Percentiles rank a stretch among this genome's conserved stretches.
Conservation (phyloP, 2,329 filamentous ascomycete genomes). For the Didymella sp. region DNA sequence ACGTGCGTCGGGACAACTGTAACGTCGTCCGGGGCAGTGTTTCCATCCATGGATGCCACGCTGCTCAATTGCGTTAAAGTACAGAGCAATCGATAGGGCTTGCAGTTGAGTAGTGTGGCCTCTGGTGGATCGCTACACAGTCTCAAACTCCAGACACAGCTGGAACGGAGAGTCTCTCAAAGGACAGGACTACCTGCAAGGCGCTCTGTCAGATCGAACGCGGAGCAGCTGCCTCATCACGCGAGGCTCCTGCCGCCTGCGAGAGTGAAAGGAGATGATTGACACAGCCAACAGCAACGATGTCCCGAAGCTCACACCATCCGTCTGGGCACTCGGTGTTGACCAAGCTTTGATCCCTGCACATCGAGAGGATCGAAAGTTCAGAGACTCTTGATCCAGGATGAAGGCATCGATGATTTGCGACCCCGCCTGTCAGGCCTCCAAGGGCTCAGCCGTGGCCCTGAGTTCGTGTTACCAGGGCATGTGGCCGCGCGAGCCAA, state of each 20-base stretch:
- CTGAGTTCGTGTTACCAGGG: neutral
- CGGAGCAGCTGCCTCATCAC: slow-evolving; percentile 17
- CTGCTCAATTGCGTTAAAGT: neutral
- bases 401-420: neutral
- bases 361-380: neutral
- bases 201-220: slow-evolving; percentile 12
- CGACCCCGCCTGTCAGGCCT: neutral
- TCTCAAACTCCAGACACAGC: neutral
- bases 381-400: slow-evolving; percentile 2
- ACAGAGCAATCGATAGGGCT: neutral
- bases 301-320: slow-evolving; percentile 14
- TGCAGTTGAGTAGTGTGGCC: too few relatives aligned
- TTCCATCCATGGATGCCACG: neutral
- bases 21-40: slow-evolving; percentile 1
- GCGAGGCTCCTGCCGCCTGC: slow-evolving; percentile 1
- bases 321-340: slow-evolving; percentile 29
- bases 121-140: neutral
- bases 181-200: neutral
- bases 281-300: slow-evolving; percentile 10
- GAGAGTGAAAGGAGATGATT: slow-evolving; percentile 3
- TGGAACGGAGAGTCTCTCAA: neutral
- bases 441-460: neutral
- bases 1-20: slow-evolving; percentile 2
- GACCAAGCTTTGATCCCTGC: slow-evolving; percentile 6
- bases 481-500: slow-evolving; percentile 1